Conservation (phyloP, 2,329 filamentous ascomycete species). For the Thermomyces lanuginosus region DNA sequence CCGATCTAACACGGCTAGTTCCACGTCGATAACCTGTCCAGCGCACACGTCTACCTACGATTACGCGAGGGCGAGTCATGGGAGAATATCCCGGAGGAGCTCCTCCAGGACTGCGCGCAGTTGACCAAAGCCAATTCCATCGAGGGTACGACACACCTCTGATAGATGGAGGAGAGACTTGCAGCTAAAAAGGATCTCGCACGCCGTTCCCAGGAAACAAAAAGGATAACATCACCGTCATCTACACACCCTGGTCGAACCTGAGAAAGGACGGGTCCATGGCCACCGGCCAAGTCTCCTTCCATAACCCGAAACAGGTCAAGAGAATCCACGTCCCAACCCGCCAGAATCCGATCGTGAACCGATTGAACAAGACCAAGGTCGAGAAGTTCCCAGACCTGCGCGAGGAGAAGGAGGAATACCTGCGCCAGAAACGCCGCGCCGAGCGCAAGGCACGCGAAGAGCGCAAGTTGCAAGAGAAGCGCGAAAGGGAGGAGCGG, state of each 20-base stretch:
- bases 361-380: conserved; percentile 95
- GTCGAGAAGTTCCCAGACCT: conserved; percentile 78
- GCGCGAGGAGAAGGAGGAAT: conserved; percentile 63
- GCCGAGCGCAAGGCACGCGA: conserved; percentile 38
- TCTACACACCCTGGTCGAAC: conserved; percentile 97
- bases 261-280: conserved; percentile 90
- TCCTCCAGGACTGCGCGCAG: conserved; percentile 82
- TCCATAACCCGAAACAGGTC: conserved; percentile 73
- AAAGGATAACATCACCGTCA: conserved; percentile 90
- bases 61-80: conserved; percentile 63
- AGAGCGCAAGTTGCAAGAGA: conserved; percentile 24
- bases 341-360: conserved; percentile 80
- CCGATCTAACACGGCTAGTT: too few species aligned
- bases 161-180: background rate
- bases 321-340: conserved; percentile 63
- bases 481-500: conserved; percentile 48
- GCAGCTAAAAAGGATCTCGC: background rate
- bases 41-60: conserved; percentile 88
- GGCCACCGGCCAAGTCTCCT: conserved; percentile 86
- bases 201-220: conserved; percentile 58
- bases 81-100: conserved; percentile 59
- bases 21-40: conserved; percentile 93
- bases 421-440: conserved; percentile 53
- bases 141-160: conserved; percentile 45
- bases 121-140: conserved; percentile 98